These are phyloP conservation scores for Scheffersomyces amazonensis DNA, from an alignment of 805 yeast species.

Conservation along the genomic window DNA sequence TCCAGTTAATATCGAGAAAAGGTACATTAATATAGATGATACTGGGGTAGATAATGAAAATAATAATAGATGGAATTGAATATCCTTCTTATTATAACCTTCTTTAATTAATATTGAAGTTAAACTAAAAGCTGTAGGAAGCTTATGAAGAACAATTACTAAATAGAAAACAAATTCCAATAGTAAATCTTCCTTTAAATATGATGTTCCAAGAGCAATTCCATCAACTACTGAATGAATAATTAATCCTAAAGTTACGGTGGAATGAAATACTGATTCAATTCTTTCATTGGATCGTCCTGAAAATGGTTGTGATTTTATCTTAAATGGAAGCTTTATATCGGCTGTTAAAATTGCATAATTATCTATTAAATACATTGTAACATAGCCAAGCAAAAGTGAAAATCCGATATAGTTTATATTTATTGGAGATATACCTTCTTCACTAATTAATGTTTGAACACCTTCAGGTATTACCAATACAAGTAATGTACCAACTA, in stretches of 20 bases:
- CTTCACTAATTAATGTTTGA: constrained; percentile 33
- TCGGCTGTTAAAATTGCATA: constrained; percentile 8
- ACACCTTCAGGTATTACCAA: constrained; percentile 68
- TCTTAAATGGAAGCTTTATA: not conserved
- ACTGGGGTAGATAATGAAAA: constrained; percentile 65
- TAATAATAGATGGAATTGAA: constrained; percentile 45
- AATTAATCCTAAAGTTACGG: constrained; percentile 59
- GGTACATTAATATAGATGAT: constrained; percentile 52
- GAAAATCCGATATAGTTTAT: constrained; percentile 42
- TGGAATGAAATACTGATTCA: constrained; percentile 31
- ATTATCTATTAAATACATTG: constrained; percentile 52
- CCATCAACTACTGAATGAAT: constrained; percentile 75
- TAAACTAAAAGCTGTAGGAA: constrained; percentile 73
- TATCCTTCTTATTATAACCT: constrained; percentile 25
- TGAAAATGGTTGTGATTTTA: not conserved
- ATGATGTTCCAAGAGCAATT: constrained; percentile 63
- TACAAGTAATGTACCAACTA: constrained; percentile 57
- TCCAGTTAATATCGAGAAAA: constrained; percentile 25
- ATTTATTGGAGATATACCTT: constrained; percentile 13
- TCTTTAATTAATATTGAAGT: constrained; percentile 48
- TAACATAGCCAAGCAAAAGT: constrained; percentile 50
- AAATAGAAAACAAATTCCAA: constrained; percentile 48
- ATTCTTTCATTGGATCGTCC: constrained; percentile 4
- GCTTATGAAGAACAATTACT: constrained; percentile 66
- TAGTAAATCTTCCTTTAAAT: constrained; percentile 32